Conservation (phyloP, 208 protist genomes). For the Wallacemonas sp. region DNA sequence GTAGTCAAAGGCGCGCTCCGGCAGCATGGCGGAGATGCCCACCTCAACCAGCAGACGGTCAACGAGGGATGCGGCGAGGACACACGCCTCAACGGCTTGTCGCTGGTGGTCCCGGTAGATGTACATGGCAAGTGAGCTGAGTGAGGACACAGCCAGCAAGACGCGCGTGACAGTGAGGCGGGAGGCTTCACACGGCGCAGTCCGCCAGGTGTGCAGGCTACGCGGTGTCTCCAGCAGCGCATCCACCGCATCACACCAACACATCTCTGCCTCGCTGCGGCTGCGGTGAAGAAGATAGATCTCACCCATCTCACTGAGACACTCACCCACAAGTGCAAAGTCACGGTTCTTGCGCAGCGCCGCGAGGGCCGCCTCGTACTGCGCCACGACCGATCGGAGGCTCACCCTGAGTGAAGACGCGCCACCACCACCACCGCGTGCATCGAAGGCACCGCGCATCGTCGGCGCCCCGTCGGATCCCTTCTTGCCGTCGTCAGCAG, state of each 20-base stretch:
- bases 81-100: constrained; percentile 44
- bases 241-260: constrained; percentile 72
- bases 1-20: constrained; percentile 37
- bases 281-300: constrained; percentile 45
- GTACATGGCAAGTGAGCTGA: constrained; percentile 68
- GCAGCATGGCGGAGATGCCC: constrained; percentile 22
- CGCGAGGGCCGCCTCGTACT: constrained; percentile 42
- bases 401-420: not conserved
- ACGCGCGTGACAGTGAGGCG: constrained; percentile 34
- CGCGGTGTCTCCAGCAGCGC: constrained; percentile 58
- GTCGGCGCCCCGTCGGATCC: not conserved
- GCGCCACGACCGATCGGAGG: constrained; percentile 35
- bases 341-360: constrained; percentile 48
- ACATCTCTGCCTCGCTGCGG: constrained; percentile 37
- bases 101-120: constrained; percentile 47
- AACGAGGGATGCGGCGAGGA: constrained; percentile 49
- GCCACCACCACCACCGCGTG: not conserved
- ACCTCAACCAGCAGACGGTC: constrained; percentile 36
- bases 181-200: constrained; percentile 3
- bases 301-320: constrained; percentile 63
- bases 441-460: not conserved
- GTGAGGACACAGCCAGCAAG: constrained; percentile 33
- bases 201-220: constrained; percentile 49
- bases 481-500: not conserved
- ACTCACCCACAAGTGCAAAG: constrained; percentile 63